Base-by-base conservation (phyloP, 805 yeast genomes). In the Nakazawaea wyomingensis region DNA sequence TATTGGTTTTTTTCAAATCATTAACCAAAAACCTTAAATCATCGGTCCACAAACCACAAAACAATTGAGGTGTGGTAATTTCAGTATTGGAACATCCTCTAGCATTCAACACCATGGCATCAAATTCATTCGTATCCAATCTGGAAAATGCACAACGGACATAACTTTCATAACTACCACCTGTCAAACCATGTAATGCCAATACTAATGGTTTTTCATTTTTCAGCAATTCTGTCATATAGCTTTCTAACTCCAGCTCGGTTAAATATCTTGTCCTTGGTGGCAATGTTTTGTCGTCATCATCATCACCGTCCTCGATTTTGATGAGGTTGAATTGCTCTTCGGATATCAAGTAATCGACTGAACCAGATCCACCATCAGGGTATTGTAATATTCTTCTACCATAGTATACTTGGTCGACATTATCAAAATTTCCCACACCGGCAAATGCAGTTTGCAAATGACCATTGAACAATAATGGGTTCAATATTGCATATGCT, bases 101-200 rank as follows among this genome's bases (percentile, higher is more conserved):
- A 4, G 81, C 66, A 55, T 85, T 85, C 47, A 84, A 64, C 16
- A 86, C 93, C 34, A 77, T 78, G 6, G 76, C 69, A 48, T 82
- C 90, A 68, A 84, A 82, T 1, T 66, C 63, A 13, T 60, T 54
- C 4, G 52, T 48, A 3, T 71, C 59, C 14, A 77, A 55, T 18
- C 61, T 56, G 34, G 67, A 62, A 14, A 78, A 72, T 29, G 81
- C 56, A 43, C 85, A 72, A 19, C 93, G 70, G 33, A 86, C 78
- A 54, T 86, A 79, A 5, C 84, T 70, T 56, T 86, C 95, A 48
- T 82, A 85, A n/a, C 90, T 80, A 0, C 95, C 93, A 5, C 96
- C 96, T 1, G 85, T 81, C 30, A 86, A 71, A 0, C 96, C 96
- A 56, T 87, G 95, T 33, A 84, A 60, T 3, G 76, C 62, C 24